Conservation (phyloP, 164 flowering plant species). For the Litsea cubeba region DNA sequence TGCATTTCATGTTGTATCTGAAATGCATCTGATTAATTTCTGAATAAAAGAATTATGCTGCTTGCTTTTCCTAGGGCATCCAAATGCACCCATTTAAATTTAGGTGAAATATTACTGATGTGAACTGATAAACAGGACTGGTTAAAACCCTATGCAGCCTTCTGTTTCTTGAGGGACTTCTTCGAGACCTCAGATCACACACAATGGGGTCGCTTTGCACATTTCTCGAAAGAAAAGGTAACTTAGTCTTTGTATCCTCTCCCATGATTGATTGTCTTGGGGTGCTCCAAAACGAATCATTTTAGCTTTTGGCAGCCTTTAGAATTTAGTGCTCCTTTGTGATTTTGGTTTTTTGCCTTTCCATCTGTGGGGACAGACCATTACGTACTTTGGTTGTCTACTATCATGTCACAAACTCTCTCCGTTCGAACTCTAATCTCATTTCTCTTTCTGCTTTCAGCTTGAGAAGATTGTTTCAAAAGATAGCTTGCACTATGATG, state of each 20-base stretch:
- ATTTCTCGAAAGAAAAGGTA: slow-evolving; percentile 73
- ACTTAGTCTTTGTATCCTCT: not conserved
- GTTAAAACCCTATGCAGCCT: slow-evolving; percentile 97
- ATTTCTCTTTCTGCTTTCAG: slow-evolving; percentile 37
- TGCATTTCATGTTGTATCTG: not conserved
- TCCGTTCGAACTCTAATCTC: slow-evolving; percentile 6
- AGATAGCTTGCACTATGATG: slow-evolving; percentile 72
- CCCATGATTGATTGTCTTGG: not conserved
- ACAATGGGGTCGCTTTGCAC: slow-evolving; percentile 92
- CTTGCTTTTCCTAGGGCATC: not conserved
- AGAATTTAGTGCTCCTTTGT: not conserved
- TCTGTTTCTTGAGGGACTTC: slow-evolving; percentile 90
- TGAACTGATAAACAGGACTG: slow-evolving; percentile 58
- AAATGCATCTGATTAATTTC: too few relatives aligned
- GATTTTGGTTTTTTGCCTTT: too few relatives aligned
- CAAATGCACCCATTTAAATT: not conserved
- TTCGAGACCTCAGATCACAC: slow-evolving; percentile 96
- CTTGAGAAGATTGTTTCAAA: slow-evolving; percentile 83
- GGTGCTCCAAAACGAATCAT: not conserved
- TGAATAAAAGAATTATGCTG: not conserved
- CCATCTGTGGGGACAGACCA: not conserved
- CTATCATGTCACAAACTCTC: not conserved
- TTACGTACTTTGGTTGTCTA: not conserved
- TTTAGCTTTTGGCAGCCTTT: not conserved
- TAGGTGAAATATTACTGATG: slow-evolving; percentile 1